Conservation (phyloP, 768 basidiomycete genomes). For the Fistulinella prunicolor region DNA sequence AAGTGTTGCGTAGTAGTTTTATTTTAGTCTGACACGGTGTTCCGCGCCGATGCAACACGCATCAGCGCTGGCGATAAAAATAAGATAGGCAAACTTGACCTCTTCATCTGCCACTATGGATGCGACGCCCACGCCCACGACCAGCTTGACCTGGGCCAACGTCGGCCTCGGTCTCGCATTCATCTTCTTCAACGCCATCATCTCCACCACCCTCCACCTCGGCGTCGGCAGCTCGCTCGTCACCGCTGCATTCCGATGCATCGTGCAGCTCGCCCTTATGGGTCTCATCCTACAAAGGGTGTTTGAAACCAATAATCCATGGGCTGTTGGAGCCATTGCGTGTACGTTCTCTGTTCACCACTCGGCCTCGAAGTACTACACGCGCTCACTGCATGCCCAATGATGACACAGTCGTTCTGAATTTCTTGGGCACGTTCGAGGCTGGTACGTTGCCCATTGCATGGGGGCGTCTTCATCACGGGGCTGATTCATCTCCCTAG, state of each 20-base stretch:
- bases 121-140: slow-evolving; percentile 11
- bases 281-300: slow-evolving; percentile 67
- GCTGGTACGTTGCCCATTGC: slow-evolving; percentile 46
- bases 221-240: slow-evolving; percentile 67
- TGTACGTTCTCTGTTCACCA: slow-evolving; percentile 45
- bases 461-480: background rate
- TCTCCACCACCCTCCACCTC: slow-evolving; percentile 64
- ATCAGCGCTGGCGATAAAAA: too few species aligned
- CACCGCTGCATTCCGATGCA: slow-evolving; percentile 68
- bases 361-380: background rate
- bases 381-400: background rate
- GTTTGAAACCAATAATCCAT: slow-evolving; percentile 71
- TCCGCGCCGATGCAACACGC: too few species aligned
- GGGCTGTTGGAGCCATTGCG: slow-evolving; percentile 71
- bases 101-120: slow-evolving; percentile 27
- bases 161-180: slow-evolving; percentile 75
- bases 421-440: slow-evolving; percentile 75
- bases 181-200: slow-evolving; percentile 64
- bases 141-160: slow-evolving; percentile 63
- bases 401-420: slow-evolving; percentile 56
- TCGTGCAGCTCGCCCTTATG: slow-evolving; percentile 74
- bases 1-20: too few species aligned
- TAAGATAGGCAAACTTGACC: background rate
- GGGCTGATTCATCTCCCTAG: slow-evolving; percentile 33
- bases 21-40: too few species aligned